Conservation (phyloP, 1,139 yeast genomes). For the Lodderomyces margitis region DNA sequence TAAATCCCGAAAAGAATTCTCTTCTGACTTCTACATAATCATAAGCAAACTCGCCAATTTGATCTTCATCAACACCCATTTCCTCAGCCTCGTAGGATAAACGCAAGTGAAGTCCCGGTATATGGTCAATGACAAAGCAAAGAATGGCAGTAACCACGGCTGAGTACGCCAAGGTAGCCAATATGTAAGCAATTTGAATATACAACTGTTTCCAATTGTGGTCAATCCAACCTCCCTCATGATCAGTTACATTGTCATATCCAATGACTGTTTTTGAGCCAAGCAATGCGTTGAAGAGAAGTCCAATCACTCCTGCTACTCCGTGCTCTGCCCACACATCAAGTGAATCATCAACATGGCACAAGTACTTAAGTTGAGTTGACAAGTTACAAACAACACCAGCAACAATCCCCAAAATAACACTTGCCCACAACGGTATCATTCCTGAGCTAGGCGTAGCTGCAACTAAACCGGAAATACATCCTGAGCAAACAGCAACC, state of each 20-base stretch:
- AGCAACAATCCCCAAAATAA: conserved; percentile 75
- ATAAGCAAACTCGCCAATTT: conserved; percentile 97
- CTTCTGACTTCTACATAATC: conserved; percentile 96
- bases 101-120: conserved; percentile 82
- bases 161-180: conserved; percentile 75
- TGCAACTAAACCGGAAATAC: conserved; percentile 92
- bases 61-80: conserved; percentile 91
- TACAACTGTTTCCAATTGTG: conserved; percentile 91
- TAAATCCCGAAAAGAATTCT: conserved; percentile 50
- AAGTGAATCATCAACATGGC: conserved; percentile 85
- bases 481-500: conserved; percentile 93
- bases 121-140: conserved; percentile 68
- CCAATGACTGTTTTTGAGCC: conserved; percentile 89
- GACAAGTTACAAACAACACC: conserved; percentile 88
- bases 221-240: conserved; percentile 88
- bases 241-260: conserved; percentile 78
- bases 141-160: conserved; percentile 74
- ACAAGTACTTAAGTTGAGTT: conserved; percentile 79
- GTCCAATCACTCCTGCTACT: conserved; percentile 88
- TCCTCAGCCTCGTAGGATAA: conserved; percentile 85
- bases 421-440: conserved; percentile 90
- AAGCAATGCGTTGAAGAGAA: conserved; percentile 82
- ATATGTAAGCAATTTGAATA: conserved; percentile 80
- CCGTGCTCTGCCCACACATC: conserved; percentile 99
- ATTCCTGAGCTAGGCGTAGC: conserved; percentile 94